Conservation (phyloP, 2,329 filamentous ascomycete species). For the Lomentospora prolificans region DNA sequence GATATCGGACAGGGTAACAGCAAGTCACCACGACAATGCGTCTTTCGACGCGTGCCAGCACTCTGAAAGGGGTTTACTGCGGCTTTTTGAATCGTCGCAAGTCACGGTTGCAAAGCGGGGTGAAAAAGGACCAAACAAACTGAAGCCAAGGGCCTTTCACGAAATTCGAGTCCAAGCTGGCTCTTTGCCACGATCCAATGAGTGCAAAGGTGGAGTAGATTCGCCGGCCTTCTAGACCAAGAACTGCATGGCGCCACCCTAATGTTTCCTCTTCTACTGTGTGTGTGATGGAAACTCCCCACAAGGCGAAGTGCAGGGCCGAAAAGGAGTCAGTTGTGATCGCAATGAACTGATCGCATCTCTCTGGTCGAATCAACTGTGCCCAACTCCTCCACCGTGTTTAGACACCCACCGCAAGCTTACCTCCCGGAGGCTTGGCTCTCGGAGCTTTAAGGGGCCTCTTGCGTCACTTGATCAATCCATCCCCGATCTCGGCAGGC, state of each 20-base stretch:
- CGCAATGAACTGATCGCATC: no score
- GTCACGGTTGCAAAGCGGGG: no score
- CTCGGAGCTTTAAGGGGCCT: not conserved
- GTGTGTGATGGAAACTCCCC: not conserved
- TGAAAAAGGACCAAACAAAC: no score
- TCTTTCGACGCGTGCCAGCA: no score
- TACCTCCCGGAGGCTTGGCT: not conserved
- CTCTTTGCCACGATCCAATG: not conserved
- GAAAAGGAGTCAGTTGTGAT: not conserved
- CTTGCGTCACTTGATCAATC: not conserved
- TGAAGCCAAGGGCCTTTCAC: no score
- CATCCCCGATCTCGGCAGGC: not conserved
- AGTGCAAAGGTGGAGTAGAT: not conserved
- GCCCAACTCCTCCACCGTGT: no score
- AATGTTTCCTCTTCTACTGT: no score
- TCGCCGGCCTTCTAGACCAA: not conserved
- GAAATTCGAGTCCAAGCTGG: no score
- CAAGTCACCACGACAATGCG: no score
- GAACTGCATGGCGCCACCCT: not conserved
- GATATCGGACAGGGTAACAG: no score
- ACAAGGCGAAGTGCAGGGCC: not conserved
- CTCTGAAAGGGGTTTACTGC: no score
- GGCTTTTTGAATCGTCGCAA: no score
- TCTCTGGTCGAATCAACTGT: not conserved
- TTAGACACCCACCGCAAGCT: not conserved